Conservation (phyloP, 2,329 filamentous ascomycete species). For the Cadophora luteo-olivacea region DNA sequence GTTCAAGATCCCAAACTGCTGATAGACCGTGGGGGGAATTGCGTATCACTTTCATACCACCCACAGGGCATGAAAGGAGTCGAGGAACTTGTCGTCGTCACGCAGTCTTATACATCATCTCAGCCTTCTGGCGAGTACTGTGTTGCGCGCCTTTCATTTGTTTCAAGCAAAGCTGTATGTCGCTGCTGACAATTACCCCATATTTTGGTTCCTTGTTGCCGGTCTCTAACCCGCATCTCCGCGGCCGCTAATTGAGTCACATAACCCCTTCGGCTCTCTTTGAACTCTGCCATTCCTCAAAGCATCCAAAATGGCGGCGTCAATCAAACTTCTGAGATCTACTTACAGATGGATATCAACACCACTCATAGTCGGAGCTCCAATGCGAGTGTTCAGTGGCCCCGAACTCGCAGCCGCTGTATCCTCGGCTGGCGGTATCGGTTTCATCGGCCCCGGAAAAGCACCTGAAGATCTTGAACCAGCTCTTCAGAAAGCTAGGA, state of each 20-base stretch:
- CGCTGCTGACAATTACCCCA: conserved; percentile 11
- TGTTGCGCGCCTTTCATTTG: too few species aligned
- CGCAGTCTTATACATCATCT: too few species aligned
- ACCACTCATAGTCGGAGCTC: conserved; percentile 67
- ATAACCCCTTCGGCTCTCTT: neutral
- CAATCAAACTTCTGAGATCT: conserved; percentile 2
- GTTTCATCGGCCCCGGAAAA: conserved; percentile 51
- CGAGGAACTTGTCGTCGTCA: too few species aligned
- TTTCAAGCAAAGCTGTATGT: too few species aligned
- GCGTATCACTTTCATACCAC: too few species aligned
- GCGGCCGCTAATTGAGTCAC: neutral
- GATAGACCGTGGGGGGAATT: too few species aligned
- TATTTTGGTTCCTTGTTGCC: neutral
- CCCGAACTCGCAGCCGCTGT: conserved; percentile 63
- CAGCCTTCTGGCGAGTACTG: too few species aligned
- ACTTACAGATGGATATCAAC: conserved; percentile 62
- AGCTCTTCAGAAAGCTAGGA: conserved; percentile 36
- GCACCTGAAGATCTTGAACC: conserved; percentile 35
- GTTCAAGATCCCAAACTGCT: too few species aligned
- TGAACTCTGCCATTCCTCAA: neutral
- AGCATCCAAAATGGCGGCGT: neutral
- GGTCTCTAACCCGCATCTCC: neutral
- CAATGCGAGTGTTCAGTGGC: conserved; percentile 69
- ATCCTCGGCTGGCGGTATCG: conserved; percentile 59
- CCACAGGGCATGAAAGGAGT: too few species aligned